Base-by-base conservation (phyloP, 164 flowering plant genomes). In the Chloranthus sessilifolius region DNA sequence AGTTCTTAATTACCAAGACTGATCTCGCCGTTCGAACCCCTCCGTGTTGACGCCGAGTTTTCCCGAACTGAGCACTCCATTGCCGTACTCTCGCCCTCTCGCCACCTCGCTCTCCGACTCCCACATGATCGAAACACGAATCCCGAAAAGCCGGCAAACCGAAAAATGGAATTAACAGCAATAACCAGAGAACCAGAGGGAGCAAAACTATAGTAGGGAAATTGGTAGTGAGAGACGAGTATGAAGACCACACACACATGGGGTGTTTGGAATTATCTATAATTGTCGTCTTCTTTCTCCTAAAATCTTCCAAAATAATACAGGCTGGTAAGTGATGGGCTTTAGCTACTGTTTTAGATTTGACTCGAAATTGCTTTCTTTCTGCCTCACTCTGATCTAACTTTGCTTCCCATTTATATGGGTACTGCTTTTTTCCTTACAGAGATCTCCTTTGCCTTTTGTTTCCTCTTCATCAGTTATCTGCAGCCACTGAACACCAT, bases 21-120 rank as follows among this genome's bases (percentile, higher is more conserved):
- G 81, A 51, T 79, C 97, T 65, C 83, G 79, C 39, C 75, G 76
- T 68, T 82, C 89, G 63, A 92, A 92, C 2, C 97, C 95, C 55
- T 86, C 83, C 14, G 81, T 84, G 64, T 75, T 74, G 61, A 86
- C 72, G 2, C 81, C 77, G 21, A 75, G 88, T 54, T 81, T 92
- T 70, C 47, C 73, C 1, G 85, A 71, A 49, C 66, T 58, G 3
- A 74, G 73, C 2, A 70, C 64, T 56, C 79, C 96, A 67, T 76
- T 77, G 2, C 70, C 85, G 42, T 79, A 79, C 5, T 80, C 86
- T 60, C 88, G 60, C 6, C 81, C 83, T 3, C 66, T 60, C 11
- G 50, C 56, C 1, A 79, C 69, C 56, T 88, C 96, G 35, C 45
- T 66, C 49, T 92, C 96, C 0, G 92, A 83, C 21, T 91, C 98